phyloP scores from a whole-genome alignment of 306 rosid species.

The Cucurbita pepo region DNA sequence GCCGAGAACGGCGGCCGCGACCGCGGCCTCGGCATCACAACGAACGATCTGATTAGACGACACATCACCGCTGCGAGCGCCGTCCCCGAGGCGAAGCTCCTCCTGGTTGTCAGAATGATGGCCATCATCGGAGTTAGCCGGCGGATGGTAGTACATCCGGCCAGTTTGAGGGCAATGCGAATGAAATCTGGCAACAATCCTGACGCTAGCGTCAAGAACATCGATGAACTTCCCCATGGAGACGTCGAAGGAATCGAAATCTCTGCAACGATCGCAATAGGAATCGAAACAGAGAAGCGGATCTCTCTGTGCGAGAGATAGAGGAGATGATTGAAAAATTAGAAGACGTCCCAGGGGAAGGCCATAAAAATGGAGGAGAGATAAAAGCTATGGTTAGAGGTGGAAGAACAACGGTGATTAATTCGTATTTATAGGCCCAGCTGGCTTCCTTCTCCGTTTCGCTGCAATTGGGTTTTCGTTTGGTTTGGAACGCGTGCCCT shows the following conservation, averaged over 20 bases:
- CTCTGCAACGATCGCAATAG: too few species aligned
- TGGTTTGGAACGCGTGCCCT: background rate
- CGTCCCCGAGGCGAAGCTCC: background rate
- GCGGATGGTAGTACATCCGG: slow-evolving; percentile 60
- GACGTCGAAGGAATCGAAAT: background rate
- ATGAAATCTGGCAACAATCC: slow-evolving; percentile 33
- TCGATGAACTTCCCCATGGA: slow-evolving; percentile 43
- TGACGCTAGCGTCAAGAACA: slow-evolving; percentile 40
- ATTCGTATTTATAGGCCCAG: slow-evolving; percentile 1
- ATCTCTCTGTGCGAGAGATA: background rate
- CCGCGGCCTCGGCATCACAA: slow-evolving; percentile 12
- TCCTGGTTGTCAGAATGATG: background rate
- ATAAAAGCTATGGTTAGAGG: background rate
- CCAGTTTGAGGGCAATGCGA: slow-evolving; percentile 59
- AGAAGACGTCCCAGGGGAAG: slow-evolving; percentile 23
- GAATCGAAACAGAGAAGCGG: background rate
- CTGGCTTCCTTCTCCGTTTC: background rate
- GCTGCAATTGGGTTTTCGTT: background rate
- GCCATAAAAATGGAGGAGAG: slow-evolving; percentile 9
- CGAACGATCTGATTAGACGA: slow-evolving; percentile 6
- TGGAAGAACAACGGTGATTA: background rate
- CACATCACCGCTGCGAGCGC: background rate
- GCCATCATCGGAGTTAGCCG: slow-evolving; percentile 12
- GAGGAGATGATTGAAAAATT: background rate
- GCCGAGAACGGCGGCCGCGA: background rate